These are phyloP conservation scores for Scenedesmus sp. DNA, from an alignment of 163 green algal genomes.

Conservation along the genomic window DNA sequence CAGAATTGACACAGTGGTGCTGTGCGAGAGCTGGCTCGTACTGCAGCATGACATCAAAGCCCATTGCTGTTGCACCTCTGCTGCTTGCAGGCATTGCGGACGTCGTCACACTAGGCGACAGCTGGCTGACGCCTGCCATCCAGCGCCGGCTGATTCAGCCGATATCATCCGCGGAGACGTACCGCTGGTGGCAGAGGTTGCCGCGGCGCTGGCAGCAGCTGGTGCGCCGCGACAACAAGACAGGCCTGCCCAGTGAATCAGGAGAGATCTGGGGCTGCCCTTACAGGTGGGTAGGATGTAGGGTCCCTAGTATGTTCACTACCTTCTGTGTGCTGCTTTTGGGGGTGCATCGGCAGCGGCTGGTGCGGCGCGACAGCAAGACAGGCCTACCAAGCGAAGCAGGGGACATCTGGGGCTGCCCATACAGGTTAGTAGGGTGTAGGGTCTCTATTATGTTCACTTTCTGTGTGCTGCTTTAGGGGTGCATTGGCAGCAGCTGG, in stretches of 20 bases:
- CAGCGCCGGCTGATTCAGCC: slow-evolving; percentile 76
- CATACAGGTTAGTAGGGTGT: slow-evolving; percentile 53
- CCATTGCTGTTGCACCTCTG: neutral
- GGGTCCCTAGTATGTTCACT: neutral
- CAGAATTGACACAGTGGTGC: neutral
- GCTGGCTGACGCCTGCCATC: slow-evolving; percentile 80
- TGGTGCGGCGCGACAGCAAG: slow-evolving; percentile 66
- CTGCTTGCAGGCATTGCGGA: slow-evolving; percentile 67
- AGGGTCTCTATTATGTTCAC: neutral
- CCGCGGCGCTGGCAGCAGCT: slow-evolving; percentile 74
- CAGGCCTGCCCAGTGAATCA: slow-evolving; percentile 15
- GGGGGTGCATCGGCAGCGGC: slow-evolving; percentile 66
- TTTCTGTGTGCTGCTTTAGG: neutral
- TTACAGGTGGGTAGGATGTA: slow-evolving; percentile 48
- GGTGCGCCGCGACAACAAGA: slow-evolving; percentile 62
- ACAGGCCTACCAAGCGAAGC: slow-evolving; percentile 21
- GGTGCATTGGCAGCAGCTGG: neutral
- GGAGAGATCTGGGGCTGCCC: slow-evolving; percentile 65
- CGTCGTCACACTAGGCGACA: slow-evolving; percentile 82
- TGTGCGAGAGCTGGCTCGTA: neutral
- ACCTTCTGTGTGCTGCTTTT: slow-evolving; percentile 59
- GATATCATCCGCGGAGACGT: slow-evolving; percentile 68
- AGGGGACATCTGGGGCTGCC: slow-evolving; percentile 61
- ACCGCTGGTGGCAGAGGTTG: slow-evolving; percentile 63
- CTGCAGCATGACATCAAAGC: neutral